Evolutionary conservation across 192 early-diverging fungal genomes (phyloP).

Genomic region (Kappamyces sp.): DNA sequence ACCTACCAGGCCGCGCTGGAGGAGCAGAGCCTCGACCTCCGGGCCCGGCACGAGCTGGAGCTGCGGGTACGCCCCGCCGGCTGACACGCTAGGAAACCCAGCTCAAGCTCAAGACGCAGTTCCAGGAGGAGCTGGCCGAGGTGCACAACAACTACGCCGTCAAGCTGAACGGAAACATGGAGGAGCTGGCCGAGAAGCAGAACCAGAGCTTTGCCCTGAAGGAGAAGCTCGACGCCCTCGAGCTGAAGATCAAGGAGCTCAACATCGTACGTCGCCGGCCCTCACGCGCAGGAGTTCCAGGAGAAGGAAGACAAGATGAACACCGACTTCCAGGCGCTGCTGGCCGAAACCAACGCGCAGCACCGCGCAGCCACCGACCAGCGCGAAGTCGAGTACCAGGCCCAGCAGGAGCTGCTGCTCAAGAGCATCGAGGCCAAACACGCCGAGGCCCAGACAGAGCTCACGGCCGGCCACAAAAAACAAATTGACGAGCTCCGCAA

Average conservation of each 20-base stretch:
- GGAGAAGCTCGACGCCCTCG: background rate
- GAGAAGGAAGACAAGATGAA: too few relatives aligned
- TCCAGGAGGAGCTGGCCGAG: conserved; percentile 6
- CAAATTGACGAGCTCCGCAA: conserved; percentile 38
- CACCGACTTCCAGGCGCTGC: too few relatives aligned
- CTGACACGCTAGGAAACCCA: background rate
- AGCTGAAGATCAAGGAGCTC: conserved; percentile 1
- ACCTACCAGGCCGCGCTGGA: too few relatives aligned
- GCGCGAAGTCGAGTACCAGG: too few relatives aligned
- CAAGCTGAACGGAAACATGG: conserved; percentile 17
- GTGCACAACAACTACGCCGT: conserved; percentile 10
- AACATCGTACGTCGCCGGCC: too few relatives aligned
- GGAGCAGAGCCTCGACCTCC: too few relatives aligned
- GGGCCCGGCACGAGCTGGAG: too few relatives aligned
- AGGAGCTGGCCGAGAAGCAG: conserved; percentile 20
- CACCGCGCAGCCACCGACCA: too few relatives aligned
- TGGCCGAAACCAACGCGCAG: too few relatives aligned
- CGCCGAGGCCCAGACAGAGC: conserved; percentile 21
- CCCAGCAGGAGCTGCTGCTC: conserved; percentile 33
- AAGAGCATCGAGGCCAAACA: conserved; percentile 33
- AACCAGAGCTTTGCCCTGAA: conserved; percentile 11
- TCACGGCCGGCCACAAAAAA: conserved; percentile 26
- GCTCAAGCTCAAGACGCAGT: background rate
- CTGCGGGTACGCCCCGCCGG: too few relatives aligned
- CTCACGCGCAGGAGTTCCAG: conserved; percentile 18